A percentile compares a stretch with the other conserved stretches of the same genome.
Evolutionary conservation across 2,329 filamentous ascomycete species (phyloP).

Genomic region (Cytospora leucostoma): DNA sequence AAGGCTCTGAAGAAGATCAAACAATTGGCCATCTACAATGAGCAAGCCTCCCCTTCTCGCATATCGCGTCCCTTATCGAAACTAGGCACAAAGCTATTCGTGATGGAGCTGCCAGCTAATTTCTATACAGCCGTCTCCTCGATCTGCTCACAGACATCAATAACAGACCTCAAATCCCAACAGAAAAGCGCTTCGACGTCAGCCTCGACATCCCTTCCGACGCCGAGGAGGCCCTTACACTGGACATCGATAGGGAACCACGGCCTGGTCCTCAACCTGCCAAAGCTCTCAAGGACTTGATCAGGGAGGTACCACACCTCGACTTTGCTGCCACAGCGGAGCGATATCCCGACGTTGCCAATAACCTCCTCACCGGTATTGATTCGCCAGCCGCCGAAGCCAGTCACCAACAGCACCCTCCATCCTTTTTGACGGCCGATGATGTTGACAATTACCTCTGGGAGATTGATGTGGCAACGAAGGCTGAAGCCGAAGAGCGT

Average conservation of each 20-base stretch:
- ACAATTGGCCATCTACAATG: constrained; percentile 85
- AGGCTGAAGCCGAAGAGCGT: constrained; percentile 42
- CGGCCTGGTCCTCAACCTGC: constrained; percentile 40
- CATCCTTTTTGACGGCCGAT: constrained; percentile 67
- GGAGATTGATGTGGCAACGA: constrained; percentile 58
- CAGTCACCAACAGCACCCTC: constrained; percentile 57
- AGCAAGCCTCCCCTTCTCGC: constrained; percentile 58
- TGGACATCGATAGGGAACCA: constrained; percentile 80
- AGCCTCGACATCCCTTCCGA: constrained; percentile 48
- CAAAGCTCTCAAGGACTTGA: constrained; percentile 53
- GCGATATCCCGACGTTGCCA: constrained; percentile 59
- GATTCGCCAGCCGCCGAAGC: constrained; percentile 43
- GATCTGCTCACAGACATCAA: constrained; percentile 92
- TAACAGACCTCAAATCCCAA: constrained; percentile 74
- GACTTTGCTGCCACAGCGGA: constrained; percentile 58
- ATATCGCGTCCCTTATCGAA: neutral
- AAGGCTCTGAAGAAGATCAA: constrained; percentile 79
- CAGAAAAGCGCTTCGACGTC: constrained; percentile 74
- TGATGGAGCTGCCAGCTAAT: constrained; percentile 30
- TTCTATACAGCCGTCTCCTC: constrained; percentile 70
- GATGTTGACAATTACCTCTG: constrained; percentile 75
- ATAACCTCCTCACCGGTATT: constrained; percentile 49
- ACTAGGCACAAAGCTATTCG: neutral
- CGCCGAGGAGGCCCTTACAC: constrained; percentile 59
- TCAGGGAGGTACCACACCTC: constrained; percentile 54